Evolutionary conservation across 257 asterid genomes (phyloP), one percentile per base, ranked within the genome.

Genomic region (Coffea canephora): DNA sequence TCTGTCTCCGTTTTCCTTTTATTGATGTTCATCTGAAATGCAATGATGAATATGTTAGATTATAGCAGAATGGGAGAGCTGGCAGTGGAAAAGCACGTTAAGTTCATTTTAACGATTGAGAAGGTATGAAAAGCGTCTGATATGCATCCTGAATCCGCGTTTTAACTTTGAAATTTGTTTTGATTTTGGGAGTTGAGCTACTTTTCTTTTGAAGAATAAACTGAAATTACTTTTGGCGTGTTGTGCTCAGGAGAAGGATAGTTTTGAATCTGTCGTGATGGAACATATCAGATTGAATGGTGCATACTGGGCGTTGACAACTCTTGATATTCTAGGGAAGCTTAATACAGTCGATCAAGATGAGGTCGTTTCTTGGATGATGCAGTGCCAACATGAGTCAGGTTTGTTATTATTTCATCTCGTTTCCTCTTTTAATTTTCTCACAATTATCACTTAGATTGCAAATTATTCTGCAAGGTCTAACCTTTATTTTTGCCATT

Each of bases 231-330:
- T 18, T 36, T 41, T 45, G 8, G 46, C 43, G 36, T 72, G 75
- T 39, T 69, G 69, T 78, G 69, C 19, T 71, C 88, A 95, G 99
- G 87, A 86, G 78, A 93, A 93, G 83, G 96, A 90, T 83, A 91
- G 84, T 84, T 90, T 90, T 84, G 96, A 85, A 55, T 89, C 99
- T 21, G 93, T 91, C 87, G 91, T 90, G 74, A 93, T 91, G 97
- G 97, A 95, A 86, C 99, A 95, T 90, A 82, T 95, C 57, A 83
- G 99, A 52, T 27, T 95, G 57, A 93, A 91, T 81, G 99, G 99
- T 43, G 97, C 97, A 55, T 95, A 95, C 76, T 95, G 99, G 99
- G 99, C 98, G 78, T 90, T 95, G 89, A 87, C 97, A 36, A 85
- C 99, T 73, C 96, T 95, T 81, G 98, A 93, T 87, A 82, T 95